Evolutionary conservation across 495 filamentous ascomycete species (phyloP).

Genomic region (Monascus purpureus): DNA sequence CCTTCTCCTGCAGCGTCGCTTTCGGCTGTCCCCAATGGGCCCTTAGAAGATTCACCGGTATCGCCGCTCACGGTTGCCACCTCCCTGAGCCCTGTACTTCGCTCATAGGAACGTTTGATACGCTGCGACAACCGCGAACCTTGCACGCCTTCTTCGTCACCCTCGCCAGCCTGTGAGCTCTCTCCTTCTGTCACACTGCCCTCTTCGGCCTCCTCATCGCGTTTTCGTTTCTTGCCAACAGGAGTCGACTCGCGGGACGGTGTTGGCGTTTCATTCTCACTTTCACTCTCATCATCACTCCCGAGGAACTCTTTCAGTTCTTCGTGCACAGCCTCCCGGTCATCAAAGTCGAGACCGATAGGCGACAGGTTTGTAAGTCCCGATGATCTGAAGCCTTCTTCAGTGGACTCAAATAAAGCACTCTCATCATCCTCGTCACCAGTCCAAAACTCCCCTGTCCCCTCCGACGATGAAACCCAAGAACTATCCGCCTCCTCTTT

Average conservation of each 20-base stretch:
- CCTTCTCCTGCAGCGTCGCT: constrained; percentile 1
- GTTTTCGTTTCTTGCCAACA: constrained; percentile 26
- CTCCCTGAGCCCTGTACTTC: constrained; percentile 31
- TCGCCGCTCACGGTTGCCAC: constrained; percentile 28
- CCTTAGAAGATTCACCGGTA: constrained; percentile 14
- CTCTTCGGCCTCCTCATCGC: constrained; percentile 19
- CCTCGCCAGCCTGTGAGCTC: constrained; percentile 18
- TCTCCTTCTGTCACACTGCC: constrained; percentile 15
- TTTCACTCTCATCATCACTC: constrained; percentile 45
- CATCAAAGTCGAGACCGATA: constrained; percentile 31
- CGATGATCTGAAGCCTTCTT: constrained; percentile 27
- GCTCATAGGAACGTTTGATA: constrained; percentile 37
- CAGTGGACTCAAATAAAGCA: constrained; percentile 19
- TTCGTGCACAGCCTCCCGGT: constrained; percentile 43
- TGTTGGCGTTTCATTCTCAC: constrained; percentile 17
- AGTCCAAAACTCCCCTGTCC: constrained; percentile 23
- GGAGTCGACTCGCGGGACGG: constrained; percentile 14
- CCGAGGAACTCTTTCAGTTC: constrained; percentile 70
- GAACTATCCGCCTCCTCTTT: constrained; percentile 20
- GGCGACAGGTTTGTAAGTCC: constrained; percentile 18
- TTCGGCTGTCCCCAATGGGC: not conserved
- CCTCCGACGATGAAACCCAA: constrained; percentile 29
- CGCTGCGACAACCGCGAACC: constrained; percentile 31
- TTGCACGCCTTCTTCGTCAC: constrained; percentile 15
- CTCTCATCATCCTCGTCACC: constrained; percentile 22